Conservation (phyloP, 352 stramenopile species). For the Globisporangium canariense region DNA sequence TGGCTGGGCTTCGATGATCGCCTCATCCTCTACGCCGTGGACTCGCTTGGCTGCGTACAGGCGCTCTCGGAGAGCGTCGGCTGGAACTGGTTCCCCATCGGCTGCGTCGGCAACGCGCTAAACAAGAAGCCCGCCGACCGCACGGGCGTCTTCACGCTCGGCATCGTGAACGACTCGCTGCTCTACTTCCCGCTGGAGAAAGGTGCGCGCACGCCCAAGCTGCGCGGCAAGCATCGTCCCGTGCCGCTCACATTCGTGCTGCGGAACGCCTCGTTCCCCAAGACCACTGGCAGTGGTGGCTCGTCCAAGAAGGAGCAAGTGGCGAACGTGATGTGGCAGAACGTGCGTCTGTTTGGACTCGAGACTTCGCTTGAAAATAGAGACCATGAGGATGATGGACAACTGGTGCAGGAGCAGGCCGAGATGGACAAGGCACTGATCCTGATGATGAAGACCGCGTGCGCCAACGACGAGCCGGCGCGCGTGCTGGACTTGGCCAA, state of each 20-base stretch:
- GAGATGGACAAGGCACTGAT: conserved; percentile 85
- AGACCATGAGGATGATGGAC: conserved; percentile 10
- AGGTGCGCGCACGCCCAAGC: conserved; percentile 32
- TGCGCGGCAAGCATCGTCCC: conserved; percentile 70
- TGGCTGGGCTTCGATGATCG: conserved; percentile 83
- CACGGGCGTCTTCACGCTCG: conserved; percentile 58
- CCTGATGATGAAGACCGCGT: conserved; percentile 81
- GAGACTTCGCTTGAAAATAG: conserved; percentile 16
- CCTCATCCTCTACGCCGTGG: conserved; percentile 64
- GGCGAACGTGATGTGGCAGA: conserved; percentile 67
- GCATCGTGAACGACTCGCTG: conserved; percentile 68
- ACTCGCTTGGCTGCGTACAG: conserved; percentile 64
- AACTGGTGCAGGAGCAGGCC: conserved; percentile 57
- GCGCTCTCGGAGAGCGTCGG: conserved; percentile 47
- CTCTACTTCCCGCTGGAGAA: conserved; percentile 72
- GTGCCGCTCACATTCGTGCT: conserved; percentile 67
- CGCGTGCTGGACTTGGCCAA: conserved; percentile 75
- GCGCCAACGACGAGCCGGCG: conserved; percentile 57
- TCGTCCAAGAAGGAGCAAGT: conserved; percentile 26
- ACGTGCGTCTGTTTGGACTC: conserved; percentile 44
- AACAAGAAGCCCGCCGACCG: conserved; percentile 59
- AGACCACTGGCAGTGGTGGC: conserved; percentile 22
- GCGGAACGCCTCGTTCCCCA: conserved; percentile 53
- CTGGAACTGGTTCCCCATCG: conserved; percentile 75
- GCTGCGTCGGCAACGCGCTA: conserved; percentile 55